Evolutionary conservation across 345 rosid genomes (phyloP).

Genomic region (Sapria himalayana): DNA sequence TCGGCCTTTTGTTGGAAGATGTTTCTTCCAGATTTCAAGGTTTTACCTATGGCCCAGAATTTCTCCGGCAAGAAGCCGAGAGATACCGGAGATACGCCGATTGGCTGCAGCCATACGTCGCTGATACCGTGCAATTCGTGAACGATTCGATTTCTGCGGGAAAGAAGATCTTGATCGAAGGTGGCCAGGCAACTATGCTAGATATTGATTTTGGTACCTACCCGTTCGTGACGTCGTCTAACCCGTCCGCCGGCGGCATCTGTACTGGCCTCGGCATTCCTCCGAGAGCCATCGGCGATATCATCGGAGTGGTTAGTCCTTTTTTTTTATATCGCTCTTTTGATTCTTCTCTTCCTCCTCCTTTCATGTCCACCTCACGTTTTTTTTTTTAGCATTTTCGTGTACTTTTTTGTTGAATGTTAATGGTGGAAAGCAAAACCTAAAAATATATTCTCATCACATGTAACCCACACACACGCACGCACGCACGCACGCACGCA

Average conservation of each 20-base stretch:
- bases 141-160: constrained; percentile 56
- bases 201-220: constrained; percentile 92
- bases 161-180: constrained; percentile 82
- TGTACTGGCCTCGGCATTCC: constrained; percentile 93
- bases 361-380: background rate
- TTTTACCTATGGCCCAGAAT: constrained; percentile 45
- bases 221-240: constrained; percentile 94
- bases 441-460: too few relatives aligned
- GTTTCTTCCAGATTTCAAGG: constrained; percentile 57
- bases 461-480: too few relatives aligned
- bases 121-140: constrained; percentile 73
- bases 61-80: constrained; percentile 79
- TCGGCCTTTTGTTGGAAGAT: constrained; percentile 49
- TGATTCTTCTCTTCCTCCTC: background rate
- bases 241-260: constrained; percentile 95
- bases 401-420: too few relatives aligned
- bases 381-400: constrained; percentile 1
- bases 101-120: constrained; percentile 73
- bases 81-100: constrained; percentile 78
- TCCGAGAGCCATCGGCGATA: constrained; percentile 77
- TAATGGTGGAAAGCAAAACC: too few relatives aligned
- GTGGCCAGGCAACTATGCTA: constrained; percentile 97
- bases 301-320: constrained; percentile 70
- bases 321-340: constrained; percentile 1
- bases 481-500: too few relatives aligned